Percentiles rank a stretch among this genome's conserved stretches.
Evolutionary conservation across 2,329 filamentous ascomycete genomes (phyloP).

Genomic region (Penicillium italicum): DNA sequence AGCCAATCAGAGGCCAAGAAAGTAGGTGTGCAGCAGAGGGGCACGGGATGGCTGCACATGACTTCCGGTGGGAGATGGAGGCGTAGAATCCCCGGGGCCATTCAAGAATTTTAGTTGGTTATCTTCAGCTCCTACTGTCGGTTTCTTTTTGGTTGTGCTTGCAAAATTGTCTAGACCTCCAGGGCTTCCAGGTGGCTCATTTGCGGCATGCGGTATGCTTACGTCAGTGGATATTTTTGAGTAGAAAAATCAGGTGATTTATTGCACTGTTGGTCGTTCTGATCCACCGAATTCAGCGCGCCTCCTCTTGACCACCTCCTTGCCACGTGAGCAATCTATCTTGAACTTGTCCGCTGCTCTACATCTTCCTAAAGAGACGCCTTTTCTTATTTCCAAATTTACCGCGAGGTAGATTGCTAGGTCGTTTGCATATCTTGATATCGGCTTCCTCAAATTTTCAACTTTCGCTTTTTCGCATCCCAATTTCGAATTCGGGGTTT

Average conservation of each 20-base stretch:
- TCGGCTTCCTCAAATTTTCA: not conserved
- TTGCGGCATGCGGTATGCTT: not conserved
- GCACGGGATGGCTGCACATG: slow-evolving; percentile 42
- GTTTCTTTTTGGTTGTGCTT: not conserved
- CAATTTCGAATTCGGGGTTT: slow-evolving; percentile 28
- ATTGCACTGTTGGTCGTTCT: slow-evolving; percentile 26
- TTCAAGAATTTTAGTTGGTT: slow-evolving; percentile 11
- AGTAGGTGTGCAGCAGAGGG: slow-evolving; percentile 26
- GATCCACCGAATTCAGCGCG: slow-evolving; percentile 17
- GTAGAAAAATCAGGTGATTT: slow-evolving; percentile 32
- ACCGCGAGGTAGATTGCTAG: slow-evolving; percentile 18
- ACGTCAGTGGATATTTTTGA: not conserved
- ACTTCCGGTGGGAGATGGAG: slow-evolving; percentile 17
- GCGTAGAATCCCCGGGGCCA: slow-evolving; percentile 11
- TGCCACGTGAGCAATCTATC: slow-evolving; percentile 43
- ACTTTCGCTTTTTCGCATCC: slow-evolving; percentile 22
- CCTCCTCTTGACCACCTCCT: slow-evolving; percentile 23
- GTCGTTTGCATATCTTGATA: slow-evolving; percentile 14
- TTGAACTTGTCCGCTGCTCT: slow-evolving; percentile 32
- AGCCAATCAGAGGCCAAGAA: slow-evolving; percentile 27
- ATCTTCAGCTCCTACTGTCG: slow-evolving; percentile 3
- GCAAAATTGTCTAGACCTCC: not conserved
- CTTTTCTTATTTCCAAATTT: slow-evolving; percentile 32
- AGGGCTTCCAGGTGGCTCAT: not conserved
- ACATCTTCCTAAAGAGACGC: slow-evolving; percentile 29